These are phyloP conservation scores for Metschnikowia matae DNA, from an alignment of 805 yeast genomes.

Conservation along the genomic window DNA sequence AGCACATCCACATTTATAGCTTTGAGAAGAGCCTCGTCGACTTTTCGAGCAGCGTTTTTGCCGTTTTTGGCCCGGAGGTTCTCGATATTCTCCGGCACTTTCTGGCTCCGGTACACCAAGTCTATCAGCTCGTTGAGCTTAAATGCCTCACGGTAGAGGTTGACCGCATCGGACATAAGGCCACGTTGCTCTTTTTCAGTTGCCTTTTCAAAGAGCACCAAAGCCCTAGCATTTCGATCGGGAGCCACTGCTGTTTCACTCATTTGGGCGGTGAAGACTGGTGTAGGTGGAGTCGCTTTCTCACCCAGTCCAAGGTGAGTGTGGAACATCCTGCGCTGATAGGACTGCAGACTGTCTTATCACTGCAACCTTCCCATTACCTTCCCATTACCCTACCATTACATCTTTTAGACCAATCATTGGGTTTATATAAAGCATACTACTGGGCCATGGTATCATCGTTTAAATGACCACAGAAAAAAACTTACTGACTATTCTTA, in stretches of 20 bases:
- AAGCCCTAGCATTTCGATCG: slow-evolving; percentile 38
- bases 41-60: slow-evolving; percentile 24
- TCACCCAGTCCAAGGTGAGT: background rate
- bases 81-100: slow-evolving; percentile 37
- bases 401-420: no score
- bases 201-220: slow-evolving; percentile 65
- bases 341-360: no score
- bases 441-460: no score
- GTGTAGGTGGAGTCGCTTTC: background rate
- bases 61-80: slow-evolving; percentile 24
- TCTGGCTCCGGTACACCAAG: slow-evolving; percentile 54
- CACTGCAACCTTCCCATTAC: no score
- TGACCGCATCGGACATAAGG: slow-evolving; percentile 76
- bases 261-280: background rate
- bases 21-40: slow-evolving; percentile 36
- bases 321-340: no score
- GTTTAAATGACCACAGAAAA: no score
- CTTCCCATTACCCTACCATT: no score
- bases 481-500: no score
- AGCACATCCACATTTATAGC: slow-evolving; percentile 41
- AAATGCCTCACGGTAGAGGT: slow-evolving; percentile 66
- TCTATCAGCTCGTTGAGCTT: slow-evolving; percentile 61
- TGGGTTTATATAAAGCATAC: no score
- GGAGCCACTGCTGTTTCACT: background rate
- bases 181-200: slow-evolving; percentile 70